phyloP scores from a whole-genome alignment of 169 alveolate genomes.

The Cryptosporidium bovis region DNA sequence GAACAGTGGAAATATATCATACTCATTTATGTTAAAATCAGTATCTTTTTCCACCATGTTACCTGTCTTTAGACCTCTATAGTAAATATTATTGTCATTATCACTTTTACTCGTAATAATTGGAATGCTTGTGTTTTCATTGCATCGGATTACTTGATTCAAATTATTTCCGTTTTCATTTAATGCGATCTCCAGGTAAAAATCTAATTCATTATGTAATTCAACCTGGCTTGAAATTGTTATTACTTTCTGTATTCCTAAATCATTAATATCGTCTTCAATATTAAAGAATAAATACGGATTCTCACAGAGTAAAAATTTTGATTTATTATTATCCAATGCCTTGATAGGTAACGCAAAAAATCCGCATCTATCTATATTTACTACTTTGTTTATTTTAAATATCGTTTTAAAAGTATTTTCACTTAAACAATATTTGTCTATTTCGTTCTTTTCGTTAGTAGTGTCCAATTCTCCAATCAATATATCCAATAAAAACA shows the following conservation, averaged over 20 bases:
- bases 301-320: not conserved
- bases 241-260: slow-evolving; percentile 23
- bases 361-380: slow-evolving; percentile 32
- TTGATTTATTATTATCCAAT: not conserved
- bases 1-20: slow-evolving; percentile 5
- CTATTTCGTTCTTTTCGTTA: not conserved
- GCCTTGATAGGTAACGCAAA: slow-evolving; percentile 13
- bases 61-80: not conserved
- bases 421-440: not conserved
- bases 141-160: not conserved
- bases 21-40: not conserved
- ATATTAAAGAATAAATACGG: slow-evolving; percentile 43
- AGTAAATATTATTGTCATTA: not conserved
- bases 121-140: slow-evolving; percentile 6
- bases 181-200: not conserved
- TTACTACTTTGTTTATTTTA: slow-evolving; percentile 11
- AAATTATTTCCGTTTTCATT: not conserved
- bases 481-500: slow-evolving; percentile 15
- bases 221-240: slow-evolving; percentile 30
- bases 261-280: slow-evolving; percentile 4
- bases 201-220: slow-evolving; percentile 17
- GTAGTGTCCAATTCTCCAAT: not conserved
- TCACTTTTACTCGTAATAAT: not conserved
- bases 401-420: slow-evolving; percentile 10
- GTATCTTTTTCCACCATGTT: not conserved